phyloP scores from a whole-genome alignment of 495 filamentous ascomycete species.

The Melanomma pulvis-pyrius region DNA sequence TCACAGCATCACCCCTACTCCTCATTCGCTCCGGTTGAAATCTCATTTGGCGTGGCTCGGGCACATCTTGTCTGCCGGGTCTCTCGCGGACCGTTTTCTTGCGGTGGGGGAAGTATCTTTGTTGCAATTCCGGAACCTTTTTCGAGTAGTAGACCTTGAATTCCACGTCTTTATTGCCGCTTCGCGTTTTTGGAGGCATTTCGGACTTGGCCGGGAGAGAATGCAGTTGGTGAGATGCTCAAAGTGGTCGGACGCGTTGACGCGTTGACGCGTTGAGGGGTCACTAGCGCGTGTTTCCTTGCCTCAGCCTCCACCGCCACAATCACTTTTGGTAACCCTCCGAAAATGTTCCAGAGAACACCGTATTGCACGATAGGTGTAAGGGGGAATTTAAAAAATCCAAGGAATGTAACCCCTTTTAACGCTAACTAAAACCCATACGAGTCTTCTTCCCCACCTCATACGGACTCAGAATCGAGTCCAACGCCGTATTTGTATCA shows the following conservation, averaged over 20 bases:
- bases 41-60: slow-evolving; percentile 15
- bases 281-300: background rate
- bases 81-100: slow-evolving; percentile 24
- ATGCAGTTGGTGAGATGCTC: background rate
- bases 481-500: too few relatives aligned
- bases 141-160: slow-evolving; percentile 31
- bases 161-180: slow-evolving; percentile 17
- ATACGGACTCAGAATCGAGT: too few relatives aligned
- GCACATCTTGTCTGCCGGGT: background rate
- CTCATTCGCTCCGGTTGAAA: slow-evolving; percentile 26
- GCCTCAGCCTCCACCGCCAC: background rate
- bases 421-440: too few relatives aligned
- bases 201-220: background rate
- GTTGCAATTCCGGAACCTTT: slow-evolving; percentile 17
- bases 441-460: too few relatives aligned
- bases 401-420: too few relatives aligned
- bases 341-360: too few relatives aligned
- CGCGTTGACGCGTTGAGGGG: slow-evolving; percentile 9
- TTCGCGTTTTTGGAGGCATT: slow-evolving; percentile 26
- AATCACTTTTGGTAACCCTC: too few relatives aligned
- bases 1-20: background rate
- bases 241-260: too few relatives aligned
- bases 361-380: too few relatives aligned
- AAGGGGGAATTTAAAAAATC: too few relatives aligned
- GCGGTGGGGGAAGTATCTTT: slow-evolving; percentile 19